Evolutionary conservation across 345 rosid genomes (phyloP), one percentile per base, ranked within the genome.

Genomic region (Alliaria petiolata): DNA sequence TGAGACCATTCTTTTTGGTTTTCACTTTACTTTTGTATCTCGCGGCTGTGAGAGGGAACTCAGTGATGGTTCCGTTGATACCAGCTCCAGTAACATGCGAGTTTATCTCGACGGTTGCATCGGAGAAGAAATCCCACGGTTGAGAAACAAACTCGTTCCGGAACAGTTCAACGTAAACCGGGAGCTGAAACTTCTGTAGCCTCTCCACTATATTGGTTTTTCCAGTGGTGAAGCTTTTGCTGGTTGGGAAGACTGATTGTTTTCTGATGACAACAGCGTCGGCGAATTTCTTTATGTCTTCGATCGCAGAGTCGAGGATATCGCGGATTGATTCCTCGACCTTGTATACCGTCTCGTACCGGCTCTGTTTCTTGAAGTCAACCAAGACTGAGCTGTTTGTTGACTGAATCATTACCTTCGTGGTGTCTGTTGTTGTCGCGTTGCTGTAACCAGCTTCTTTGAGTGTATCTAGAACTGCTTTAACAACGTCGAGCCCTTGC

Each of bases 51-150:
- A 15, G 63, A 13, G 98, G 98, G 76, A 88, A 95, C 12, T 85
- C 96, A 7, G 98, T 95, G 81, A 95, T 60, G 70, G 86, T 77
- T 35, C 98, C 98, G 42, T 63, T 59, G 25, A 91, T 34, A 34
- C 38, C 63, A 30, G 57, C 77, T 50, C 75, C 84, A 19, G 0
- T 1, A 30, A 70, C 74, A 65, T 58, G 82, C 9, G 88, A 36
- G 81, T 91, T 91, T 49, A 95, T 56, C 85, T 95, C 97, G 4
- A 83, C 88, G 2, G 86, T 89, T 15, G 90, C 72, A 56, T 95
- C 98, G 3, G 99, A 67, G 71, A 87, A 89, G 83, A 86, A 91
- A 69, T 95, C 99, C 90, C 89, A 95, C n/a, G 96, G 79, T 68
- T 91, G 97, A 77, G 99, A 89, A 25, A 82, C 75, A 73, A 88